phyloP scores from a whole-genome alignment of 1,139 yeast species.

The Scheffersomyces lignicola region DNA sequence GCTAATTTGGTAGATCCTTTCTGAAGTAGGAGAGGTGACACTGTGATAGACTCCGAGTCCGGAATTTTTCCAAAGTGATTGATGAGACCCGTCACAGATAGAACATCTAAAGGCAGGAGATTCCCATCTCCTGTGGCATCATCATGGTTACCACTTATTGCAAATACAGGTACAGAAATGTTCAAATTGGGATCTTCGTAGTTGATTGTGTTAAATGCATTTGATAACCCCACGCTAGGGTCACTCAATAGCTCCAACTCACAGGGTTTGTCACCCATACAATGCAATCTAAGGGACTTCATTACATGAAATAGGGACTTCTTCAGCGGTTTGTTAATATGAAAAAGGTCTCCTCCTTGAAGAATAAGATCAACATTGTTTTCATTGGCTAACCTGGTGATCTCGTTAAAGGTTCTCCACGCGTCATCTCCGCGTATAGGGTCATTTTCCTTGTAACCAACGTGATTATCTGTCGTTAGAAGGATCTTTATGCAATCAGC shows the following conservation, averaged over 20 bases:
- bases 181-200: constrained; percentile 90
- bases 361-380: constrained; percentile 84
- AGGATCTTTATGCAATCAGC: constrained; percentile 72
- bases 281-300: constrained; percentile 64
- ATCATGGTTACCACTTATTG: constrained; percentile 95
- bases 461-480: constrained; percentile 94
- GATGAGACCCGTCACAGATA: constrained; percentile 78
- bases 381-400: constrained; percentile 68
- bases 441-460: constrained; percentile 88
- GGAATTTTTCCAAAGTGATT: constrained; percentile 88
- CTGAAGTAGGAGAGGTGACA: constrained; percentile 77
- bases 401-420: constrained; percentile 83
- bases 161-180: constrained; percentile 89
- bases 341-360: constrained; percentile 94
- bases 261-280: constrained; percentile 87
- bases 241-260: constrained; percentile 84
- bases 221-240: constrained; percentile 60
- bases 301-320: constrained; percentile 85
- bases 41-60: constrained; percentile 70
- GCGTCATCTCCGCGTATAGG: constrained; percentile 91
- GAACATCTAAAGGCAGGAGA: constrained; percentile 83
- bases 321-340: constrained; percentile 83
- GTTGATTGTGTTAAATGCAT: constrained; percentile 68
- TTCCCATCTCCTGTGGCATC: constrained; percentile 91
- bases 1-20: constrained; percentile 85